Evolutionary conservation across 306 rosid species (phyloP).

Genomic region (Fragaria nilgerrensis): DNA sequence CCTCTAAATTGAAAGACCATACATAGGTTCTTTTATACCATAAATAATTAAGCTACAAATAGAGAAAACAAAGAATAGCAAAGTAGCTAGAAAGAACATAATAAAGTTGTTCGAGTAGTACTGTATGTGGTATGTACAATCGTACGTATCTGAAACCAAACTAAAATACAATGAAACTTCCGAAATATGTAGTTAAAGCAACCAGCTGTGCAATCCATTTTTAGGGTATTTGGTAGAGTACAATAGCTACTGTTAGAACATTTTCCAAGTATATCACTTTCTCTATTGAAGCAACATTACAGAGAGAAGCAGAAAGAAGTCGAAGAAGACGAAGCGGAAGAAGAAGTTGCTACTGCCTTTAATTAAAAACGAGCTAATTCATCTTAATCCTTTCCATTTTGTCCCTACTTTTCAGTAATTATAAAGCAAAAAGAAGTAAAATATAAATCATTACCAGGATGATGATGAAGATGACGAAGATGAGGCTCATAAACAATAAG

Average conservation of each 20-base stretch:
- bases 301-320: neutral
- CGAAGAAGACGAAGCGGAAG: neutral
- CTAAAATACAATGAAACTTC: slow-evolving; percentile 6
- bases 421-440: neutral
- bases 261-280: neutral
- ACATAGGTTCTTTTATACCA: neutral
- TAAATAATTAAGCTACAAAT: neutral
- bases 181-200: neutral
- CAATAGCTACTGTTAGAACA: neutral
- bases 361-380: too few species aligned
- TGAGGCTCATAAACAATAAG: slow-evolving; percentile 4
- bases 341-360: neutral
- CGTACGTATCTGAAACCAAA: neutral
- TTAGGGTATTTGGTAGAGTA: neutral
- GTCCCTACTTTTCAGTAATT: slow-evolving; percentile 12
- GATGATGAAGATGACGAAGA: neutral
- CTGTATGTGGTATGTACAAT: neutral
- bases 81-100: neutral
- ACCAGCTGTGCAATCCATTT: neutral
- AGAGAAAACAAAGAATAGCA: neutral
- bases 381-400: neutral
- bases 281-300: neutral
- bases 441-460: neutral
- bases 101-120: neutral
- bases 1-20: slow-evolving; percentile 2